These are phyloP conservation scores for Aspergillus funiculosus DNA, from an alignment of 495 filamentous ascomycete genomes.

Conservation along the genomic window DNA sequence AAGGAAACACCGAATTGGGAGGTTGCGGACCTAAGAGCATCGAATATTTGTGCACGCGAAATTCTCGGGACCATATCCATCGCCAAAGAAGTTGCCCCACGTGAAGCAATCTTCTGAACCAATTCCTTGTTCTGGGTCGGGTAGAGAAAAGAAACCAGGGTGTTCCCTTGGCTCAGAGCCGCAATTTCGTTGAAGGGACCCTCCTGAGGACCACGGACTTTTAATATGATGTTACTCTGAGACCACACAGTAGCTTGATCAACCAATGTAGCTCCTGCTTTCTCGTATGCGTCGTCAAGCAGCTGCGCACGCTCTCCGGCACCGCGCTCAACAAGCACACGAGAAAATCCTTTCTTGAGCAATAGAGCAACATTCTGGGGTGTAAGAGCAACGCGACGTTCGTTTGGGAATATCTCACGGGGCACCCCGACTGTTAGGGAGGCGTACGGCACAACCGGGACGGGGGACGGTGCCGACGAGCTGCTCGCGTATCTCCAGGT, in stretches of 20 bases:
- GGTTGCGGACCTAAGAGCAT: constrained; percentile 65
- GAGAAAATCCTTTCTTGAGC: constrained; percentile 71
- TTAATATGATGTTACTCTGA: constrained; percentile 68
- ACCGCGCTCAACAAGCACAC: constrained; percentile 66
- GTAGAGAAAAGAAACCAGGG: constrained; percentile 70
- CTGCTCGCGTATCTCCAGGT: constrained; percentile 26
- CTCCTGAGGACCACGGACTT: constrained; percentile 64
- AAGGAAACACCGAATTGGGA: neutral
- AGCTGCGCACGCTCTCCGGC: constrained; percentile 71
- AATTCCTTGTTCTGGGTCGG: constrained; percentile 64
- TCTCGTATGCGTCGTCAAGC: constrained; percentile 61
- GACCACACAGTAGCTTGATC: constrained; percentile 58
- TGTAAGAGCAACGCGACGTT: constrained; percentile 73
- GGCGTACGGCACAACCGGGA: constrained; percentile 59
- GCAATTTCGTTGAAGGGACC: constrained; percentile 53
- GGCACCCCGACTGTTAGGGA: constrained; percentile 66
- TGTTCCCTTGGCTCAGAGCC: constrained; percentile 54
- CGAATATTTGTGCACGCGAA: constrained; percentile 74
- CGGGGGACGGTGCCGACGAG: constrained; percentile 38
- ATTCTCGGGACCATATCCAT: constrained; percentile 85
- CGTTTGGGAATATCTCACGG: constrained; percentile 61
- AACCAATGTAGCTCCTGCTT: constrained; percentile 65
- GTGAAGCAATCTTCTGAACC: constrained; percentile 59
- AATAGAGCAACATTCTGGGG: constrained; percentile 71
- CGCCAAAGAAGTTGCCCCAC: constrained; percentile 63